Conservation (phyloP, 2,329 filamentous ascomycete genomes). For the Diaporthe sp. region DNA sequence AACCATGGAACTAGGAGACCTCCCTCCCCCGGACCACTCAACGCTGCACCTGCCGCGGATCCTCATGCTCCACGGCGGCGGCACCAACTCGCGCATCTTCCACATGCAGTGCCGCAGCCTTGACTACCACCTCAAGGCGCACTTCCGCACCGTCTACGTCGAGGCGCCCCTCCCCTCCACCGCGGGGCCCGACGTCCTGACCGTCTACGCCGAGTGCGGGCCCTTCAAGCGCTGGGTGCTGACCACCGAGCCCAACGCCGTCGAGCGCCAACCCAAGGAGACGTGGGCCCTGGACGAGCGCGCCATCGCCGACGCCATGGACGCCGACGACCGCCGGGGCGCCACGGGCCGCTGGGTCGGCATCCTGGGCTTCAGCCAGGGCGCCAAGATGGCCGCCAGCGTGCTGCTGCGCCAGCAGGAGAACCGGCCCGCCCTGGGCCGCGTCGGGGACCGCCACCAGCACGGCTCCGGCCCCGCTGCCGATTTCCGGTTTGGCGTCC, state of each 20-base stretch:
- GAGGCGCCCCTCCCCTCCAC: slow-evolving; percentile 76
- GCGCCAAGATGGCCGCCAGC: slow-evolving; percentile 72
- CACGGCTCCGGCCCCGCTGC: slow-evolving; percentile 45
- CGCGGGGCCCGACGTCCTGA: slow-evolving; percentile 72
- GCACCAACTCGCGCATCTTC: slow-evolving; percentile 80
- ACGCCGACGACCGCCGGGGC: slow-evolving; percentile 61
- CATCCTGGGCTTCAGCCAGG: slow-evolving; percentile 76
- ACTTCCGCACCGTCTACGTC: slow-evolving; percentile 80
- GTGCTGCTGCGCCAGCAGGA: slow-evolving; percentile 74
- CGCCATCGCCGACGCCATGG: slow-evolving; percentile 61
- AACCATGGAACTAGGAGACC: slow-evolving; percentile 45
- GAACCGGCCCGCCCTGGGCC: slow-evolving; percentile 40
- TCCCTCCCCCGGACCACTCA: slow-evolving; percentile 59
- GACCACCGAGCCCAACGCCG: slow-evolving; percentile 35
- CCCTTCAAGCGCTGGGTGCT: slow-evolving; percentile 68
- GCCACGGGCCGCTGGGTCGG: slow-evolving; percentile 71
- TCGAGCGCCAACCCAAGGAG: slow-evolving; percentile 38
- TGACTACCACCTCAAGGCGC: slow-evolving; percentile 59
- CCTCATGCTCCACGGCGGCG: slow-evolving; percentile 86
- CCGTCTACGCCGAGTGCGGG: slow-evolving; percentile 74
- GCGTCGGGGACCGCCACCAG: slow-evolving; percentile 34
- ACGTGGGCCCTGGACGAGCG: slow-evolving; percentile 53
- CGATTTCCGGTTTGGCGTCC: slow-evolving; percentile 46
- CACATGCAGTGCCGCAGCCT: slow-evolving; percentile 74
- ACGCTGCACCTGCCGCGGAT: slow-evolving; percentile 69